Conservation (phyloP, 495 filamentous ascomycete species). For the Penicillium lagena region DNA sequence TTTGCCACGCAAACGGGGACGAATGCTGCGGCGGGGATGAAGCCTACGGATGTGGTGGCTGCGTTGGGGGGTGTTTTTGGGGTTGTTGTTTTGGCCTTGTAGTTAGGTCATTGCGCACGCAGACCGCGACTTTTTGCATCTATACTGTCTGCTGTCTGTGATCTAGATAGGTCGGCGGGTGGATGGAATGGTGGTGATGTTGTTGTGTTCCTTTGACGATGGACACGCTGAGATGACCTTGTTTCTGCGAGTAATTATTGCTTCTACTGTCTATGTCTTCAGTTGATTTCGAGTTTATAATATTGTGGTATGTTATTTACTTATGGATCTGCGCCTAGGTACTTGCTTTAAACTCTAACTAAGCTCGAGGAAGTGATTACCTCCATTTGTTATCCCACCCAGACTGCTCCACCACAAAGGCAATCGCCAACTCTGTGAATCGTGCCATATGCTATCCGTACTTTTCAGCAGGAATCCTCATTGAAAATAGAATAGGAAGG, state of each 20-base stretch:
- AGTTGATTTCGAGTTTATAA: background rate
- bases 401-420: conserved; percentile 7
- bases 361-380: background rate
- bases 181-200: background rate
- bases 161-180: background rate
- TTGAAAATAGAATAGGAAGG: background rate
- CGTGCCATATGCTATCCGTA: conserved; percentile 6
- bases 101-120: background rate
- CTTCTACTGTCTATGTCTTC: background rate
- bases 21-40: conserved; percentile 4
- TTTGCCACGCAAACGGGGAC: conserved; percentile 9
- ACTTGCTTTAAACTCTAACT: too few relatives aligned
- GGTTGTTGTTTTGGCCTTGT: conserved; percentile 1
- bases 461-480: background rate
- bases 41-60: conserved; percentile 2
- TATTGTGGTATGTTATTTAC: background rate
- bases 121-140: too few relatives aligned
- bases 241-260: background rate
- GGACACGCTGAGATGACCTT: too few relatives aligned
- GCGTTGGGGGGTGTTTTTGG: conserved; percentile 6
- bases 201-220: too few relatives aligned
- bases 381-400: conserved; percentile 8
- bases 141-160: too few relatives aligned
- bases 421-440: conserved; percentile 8
- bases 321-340: too few relatives aligned